These are phyloP conservation scores for Forsythia viridissima DNA, from an alignment of 257 asterid genomes.

Conservation along the genomic window DNA sequence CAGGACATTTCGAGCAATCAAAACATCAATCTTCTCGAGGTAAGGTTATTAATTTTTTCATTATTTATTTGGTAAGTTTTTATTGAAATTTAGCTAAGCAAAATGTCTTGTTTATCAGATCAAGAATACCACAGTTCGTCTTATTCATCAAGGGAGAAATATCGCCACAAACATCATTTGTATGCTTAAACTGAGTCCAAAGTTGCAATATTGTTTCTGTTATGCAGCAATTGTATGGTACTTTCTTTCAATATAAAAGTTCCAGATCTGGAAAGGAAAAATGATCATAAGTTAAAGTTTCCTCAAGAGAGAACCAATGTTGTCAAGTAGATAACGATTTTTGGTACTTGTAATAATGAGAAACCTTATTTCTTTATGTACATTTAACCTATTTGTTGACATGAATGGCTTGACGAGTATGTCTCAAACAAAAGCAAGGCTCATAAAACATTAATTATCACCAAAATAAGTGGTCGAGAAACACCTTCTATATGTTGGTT, in stretches of 20 bases:
- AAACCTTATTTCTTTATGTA: not conserved
- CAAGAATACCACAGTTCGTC: slow-evolving; percentile 62
- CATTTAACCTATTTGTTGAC: too few relatives aligned
- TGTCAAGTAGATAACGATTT: not conserved
- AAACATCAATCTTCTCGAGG: slow-evolving; percentile 80
- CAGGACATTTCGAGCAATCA: slow-evolving; percentile 69
- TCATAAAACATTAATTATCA: too few relatives aligned
- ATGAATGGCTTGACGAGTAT: too few relatives aligned
- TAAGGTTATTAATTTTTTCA: slow-evolving; percentile 24
- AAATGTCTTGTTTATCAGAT: slow-evolving; percentile 41
- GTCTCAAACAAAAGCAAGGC: too few relatives aligned
- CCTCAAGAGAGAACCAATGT: not conserved
- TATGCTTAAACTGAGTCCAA: slow-evolving; percentile 30
- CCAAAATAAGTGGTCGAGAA: too few relatives aligned
- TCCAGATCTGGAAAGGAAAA: not conserved
- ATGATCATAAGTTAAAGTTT: not conserved
- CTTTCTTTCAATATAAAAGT: not conserved
- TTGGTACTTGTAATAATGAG: not conserved
- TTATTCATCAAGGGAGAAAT: slow-evolving; percentile 74
- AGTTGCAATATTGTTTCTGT: not conserved
- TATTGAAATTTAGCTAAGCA: not conserved
- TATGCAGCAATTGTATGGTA: not conserved
- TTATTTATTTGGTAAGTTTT: not conserved
- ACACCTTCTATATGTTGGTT: too few relatives aligned
- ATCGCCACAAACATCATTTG: slow-evolving; percentile 68